Percentiles rank a stretch among this genome's conserved stretches.
Evolutionary conservation across 192 early-diverging fungal species (phyloP).

Genomic region (Mortierella hygrophila): DNA sequence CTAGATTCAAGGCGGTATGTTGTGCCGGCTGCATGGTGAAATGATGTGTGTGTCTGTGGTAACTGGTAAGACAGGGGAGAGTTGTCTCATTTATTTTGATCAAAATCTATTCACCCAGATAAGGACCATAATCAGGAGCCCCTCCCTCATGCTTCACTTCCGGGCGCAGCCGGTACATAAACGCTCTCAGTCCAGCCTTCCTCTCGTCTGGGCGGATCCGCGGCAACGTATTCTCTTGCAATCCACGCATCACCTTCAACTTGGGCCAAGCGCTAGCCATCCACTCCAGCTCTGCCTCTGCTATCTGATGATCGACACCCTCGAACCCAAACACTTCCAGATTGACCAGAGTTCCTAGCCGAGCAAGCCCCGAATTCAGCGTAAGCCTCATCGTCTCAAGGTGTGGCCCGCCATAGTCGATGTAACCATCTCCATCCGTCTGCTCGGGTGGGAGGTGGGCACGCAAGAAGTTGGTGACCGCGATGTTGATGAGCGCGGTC

Average conservation of each 20-base stretch:
- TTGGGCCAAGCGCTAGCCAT: background rate
- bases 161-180: background rate
- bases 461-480: background rate
- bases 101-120: background rate
- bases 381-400: background rate
- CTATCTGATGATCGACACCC: background rate
- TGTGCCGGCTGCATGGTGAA: background rate
- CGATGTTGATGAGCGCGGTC: background rate
- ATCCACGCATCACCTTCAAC: background rate
- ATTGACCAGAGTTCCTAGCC: background rate
- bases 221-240: background rate
- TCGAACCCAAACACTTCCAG: conserved; percentile 1
- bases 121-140: background rate
- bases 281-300: background rate
- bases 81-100: background rate
- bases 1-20: background rate
- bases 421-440: background rate
- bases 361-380: background rate
- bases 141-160: background rate
- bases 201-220: background rate
- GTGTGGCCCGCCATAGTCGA: background rate
- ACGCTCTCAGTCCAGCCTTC: background rate
- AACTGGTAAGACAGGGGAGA: background rate
- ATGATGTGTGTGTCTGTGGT: background rate
- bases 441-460: background rate